Evolutionary conservation across 129 eudicot genomes (phyloP).

Genomic region (Ambrosia trifida): DNA sequence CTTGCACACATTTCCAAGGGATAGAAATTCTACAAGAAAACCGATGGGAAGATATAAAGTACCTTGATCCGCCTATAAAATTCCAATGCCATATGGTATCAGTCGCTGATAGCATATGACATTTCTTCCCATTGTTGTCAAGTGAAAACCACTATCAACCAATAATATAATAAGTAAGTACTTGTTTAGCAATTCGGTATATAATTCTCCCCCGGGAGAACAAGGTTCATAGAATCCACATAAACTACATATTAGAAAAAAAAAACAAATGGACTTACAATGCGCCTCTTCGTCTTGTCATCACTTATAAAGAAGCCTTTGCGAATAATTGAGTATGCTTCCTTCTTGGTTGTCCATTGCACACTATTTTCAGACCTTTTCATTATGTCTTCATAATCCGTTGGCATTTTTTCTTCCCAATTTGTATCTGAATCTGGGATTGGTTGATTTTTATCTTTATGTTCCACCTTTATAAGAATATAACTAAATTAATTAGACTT

Average conservation of each 20-base stretch:
- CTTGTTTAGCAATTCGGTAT: not conserved
- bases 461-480: not conserved
- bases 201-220: not conserved
- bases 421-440: conserved; percentile 7
- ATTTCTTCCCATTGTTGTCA: conserved; percentile 24
- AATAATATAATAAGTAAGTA: not conserved
- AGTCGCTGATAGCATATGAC: conserved; percentile 5
- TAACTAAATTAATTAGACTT: not conserved
- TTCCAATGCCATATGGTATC: no score
- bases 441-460: conserved; percentile 16
- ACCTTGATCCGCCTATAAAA: no score
- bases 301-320: conserved; percentile 8
- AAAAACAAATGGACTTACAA: not conserved
- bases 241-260: not conserved
- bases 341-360: conserved; percentile 15
- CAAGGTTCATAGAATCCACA: not conserved
- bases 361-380: not conserved
- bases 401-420: conserved; percentile 5
- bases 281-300: not conserved
- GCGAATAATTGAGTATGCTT: conserved; percentile 7
- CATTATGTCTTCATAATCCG: conserved; percentile 2
- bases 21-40: no score
- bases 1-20: no score
- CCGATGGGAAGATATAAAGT: no score
- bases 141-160: conserved; percentile 19